Evolutionary conservation across 352 stramenopile genomes (phyloP).

Genomic region (Phytophthora macrochlamydospora): DNA sequence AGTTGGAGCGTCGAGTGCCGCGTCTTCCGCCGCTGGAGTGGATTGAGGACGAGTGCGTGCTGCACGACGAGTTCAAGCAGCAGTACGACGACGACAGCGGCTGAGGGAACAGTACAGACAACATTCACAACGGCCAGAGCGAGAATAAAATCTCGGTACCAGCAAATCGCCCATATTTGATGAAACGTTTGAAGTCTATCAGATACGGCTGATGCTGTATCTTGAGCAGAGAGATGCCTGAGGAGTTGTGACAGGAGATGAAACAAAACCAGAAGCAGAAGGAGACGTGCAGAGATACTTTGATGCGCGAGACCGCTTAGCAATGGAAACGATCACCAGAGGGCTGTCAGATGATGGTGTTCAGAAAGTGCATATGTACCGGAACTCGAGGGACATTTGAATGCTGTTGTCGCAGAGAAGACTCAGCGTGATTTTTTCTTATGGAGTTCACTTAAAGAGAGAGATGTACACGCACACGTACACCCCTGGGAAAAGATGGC

Average conservation of each 20-base stretch:
- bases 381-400: conserved; percentile 11
- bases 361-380: conserved; percentile 4
- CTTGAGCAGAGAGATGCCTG: conserved; percentile 7
- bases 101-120: no score
- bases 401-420: conserved; percentile 7
- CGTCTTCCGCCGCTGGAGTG: neutral
- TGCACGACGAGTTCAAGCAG: neutral
- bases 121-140: neutral
- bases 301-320: conserved; percentile 3
- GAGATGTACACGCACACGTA: conserved; percentile 1
- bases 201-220: conserved; percentile 5
- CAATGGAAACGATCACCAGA: conserved; percentile 6
- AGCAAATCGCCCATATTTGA: conserved; percentile 9
- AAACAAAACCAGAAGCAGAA: neutral
- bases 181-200: conserved; percentile 9
- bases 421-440: conserved; percentile 8
- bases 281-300: neutral
- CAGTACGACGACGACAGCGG: neutral
- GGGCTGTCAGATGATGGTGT: conserved; percentile 1
- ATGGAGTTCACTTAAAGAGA: neutral
- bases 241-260: conserved; percentile 1
- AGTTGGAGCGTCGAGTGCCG: neutral
- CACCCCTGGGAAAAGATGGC: conserved; percentile 6
- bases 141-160: neutral
- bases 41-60: neutral